Conservation (phyloP, 2,329 filamentous ascomycete genomes). For the Aspergillus proliferans region DNA sequence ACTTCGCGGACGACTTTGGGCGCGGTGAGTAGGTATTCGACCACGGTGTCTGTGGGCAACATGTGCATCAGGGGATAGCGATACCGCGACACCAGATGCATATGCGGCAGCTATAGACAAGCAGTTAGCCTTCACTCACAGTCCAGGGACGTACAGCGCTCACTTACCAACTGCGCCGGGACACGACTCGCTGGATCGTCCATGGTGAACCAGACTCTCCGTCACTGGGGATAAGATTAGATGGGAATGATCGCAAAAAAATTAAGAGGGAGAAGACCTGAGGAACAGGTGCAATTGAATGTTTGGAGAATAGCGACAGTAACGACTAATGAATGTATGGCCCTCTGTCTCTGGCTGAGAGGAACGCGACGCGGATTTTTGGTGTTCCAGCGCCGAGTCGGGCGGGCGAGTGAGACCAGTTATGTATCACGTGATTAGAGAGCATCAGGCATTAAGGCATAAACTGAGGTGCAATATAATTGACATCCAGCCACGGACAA, state of each 20-base stretch:
- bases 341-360: background rate
- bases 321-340: background rate
- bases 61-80: constrained; percentile 69
- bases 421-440: constrained; percentile 16
- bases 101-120: constrained; percentile 64
- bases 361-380: constrained; percentile 34
- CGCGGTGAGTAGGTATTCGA: constrained; percentile 75
- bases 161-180: constrained; percentile 39
- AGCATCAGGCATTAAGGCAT: constrained; percentile 8
- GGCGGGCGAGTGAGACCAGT: constrained; percentile 8
- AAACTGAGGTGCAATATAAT: background rate
- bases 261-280: background rate
- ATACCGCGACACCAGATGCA: constrained; percentile 81
- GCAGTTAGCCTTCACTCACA: constrained; percentile 5
- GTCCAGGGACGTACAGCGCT: background rate
- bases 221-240: constrained; percentile 6
- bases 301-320: background rate
- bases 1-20: constrained; percentile 78
- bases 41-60: constrained; percentile 68
- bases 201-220: constrained; percentile 29
- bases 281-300: background rate
- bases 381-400: constrained; percentile 18
- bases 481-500: too few species aligned
- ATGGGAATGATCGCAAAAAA: constrained; percentile 10
- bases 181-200: constrained; percentile 43